Evolutionary conservation across 2,329 filamentous ascomycete genomes (phyloP), one percentile per base, ranked within the genome.

Genomic region (Bimuria novae-zelandiae): DNA sequence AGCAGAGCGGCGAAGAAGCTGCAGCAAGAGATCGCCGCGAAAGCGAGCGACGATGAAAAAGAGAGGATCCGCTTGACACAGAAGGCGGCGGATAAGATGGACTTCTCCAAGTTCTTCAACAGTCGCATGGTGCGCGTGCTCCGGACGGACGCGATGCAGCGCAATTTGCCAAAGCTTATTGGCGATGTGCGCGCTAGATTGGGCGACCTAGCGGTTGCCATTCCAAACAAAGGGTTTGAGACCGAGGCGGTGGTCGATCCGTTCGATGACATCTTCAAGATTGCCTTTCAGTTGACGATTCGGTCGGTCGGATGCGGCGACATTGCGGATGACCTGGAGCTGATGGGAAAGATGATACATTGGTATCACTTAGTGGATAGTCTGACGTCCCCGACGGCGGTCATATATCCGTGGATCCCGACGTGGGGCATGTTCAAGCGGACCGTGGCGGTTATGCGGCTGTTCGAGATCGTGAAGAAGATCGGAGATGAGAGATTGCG

Each of bases 201-300:
- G 16, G 70, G 21, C 2, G 36, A 39, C 10, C 23, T 39, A n/a
- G 36, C 21, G 5, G 36, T 19, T 39, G 36, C 36, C 19, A 39
- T 39, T 22, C 36, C 36, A 8, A 23, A 23, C 19, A 22, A 78
- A 11, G 57, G 55, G 3, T 70, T 82, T 7, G 68, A 65, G 4
- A 62, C 62, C 2, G 62, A 71, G 27, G 59, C 68, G 7, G 65
- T 76, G 4, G 79, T 80, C 7, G 76, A 85, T 55, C 82, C 82
- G 0, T 84, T 85, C 60, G 75, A 82, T 30, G 75, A 75, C 61
- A 72, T 84, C 41, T 83, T 83, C 61, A 65, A 73, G 5, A 71
- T 82, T 49, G 75, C 85, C 1, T 85, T 80, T 65, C 76, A 79
- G 61, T 74, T 85, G n/a, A 85, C 81, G 3, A 83, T 84, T 72